phyloP scores from a whole-genome alignment of 768 basidiomycete species.

The Exsudoporus frostii region DNA sequence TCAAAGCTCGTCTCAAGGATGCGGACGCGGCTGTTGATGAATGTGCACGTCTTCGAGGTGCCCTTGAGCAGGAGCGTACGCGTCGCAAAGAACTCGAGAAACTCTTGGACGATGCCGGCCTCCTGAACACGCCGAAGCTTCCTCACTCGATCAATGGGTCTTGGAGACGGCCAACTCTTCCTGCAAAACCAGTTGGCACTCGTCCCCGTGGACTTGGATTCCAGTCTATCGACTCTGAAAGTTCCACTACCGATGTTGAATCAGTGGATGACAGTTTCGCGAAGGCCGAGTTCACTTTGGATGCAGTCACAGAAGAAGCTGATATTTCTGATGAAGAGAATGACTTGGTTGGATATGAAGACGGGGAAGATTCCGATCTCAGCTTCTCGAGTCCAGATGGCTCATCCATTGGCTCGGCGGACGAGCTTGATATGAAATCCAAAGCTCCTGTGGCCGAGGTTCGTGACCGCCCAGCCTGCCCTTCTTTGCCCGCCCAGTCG shows the following conservation, averaged over 20 bases:
- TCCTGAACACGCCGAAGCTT: conserved; percentile 45
- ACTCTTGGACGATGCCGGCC: conserved; percentile 44
- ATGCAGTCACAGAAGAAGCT: conserved; percentile 57
- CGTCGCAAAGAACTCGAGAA: conserved; percentile 49
- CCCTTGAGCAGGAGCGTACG: conserved; percentile 40
- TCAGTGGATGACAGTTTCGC: conserved; percentile 42
- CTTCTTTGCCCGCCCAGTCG: conserved; percentile 14
- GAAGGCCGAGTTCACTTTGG: conserved; percentile 46
- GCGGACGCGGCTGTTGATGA: conserved; percentile 23
- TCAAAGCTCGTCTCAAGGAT: conserved; percentile 32
- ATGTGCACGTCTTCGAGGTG: conserved; percentile 24
- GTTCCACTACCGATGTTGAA: conserved; percentile 70
- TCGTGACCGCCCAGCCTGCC: neutral
- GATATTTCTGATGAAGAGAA: conserved; percentile 45
- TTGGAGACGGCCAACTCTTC: conserved; percentile 12
- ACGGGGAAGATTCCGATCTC: conserved; percentile 59
- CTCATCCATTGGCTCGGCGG: conserved; percentile 54
- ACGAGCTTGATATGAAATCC: conserved; percentile 36
- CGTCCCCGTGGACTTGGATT: conserved; percentile 49
- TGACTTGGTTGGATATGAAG: conserved; percentile 64
- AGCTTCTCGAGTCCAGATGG: conserved; percentile 42
- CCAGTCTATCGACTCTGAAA: conserved; percentile 61
- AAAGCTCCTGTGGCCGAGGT: conserved; percentile 13
- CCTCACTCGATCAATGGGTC: conserved; percentile 13
- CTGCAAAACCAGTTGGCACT: conserved; percentile 24